These are phyloP conservation scores for Dendrostoma leiphaemia DNA, from an alignment of 2,329 filamentous ascomycete species.

Conservation along the genomic window DNA sequence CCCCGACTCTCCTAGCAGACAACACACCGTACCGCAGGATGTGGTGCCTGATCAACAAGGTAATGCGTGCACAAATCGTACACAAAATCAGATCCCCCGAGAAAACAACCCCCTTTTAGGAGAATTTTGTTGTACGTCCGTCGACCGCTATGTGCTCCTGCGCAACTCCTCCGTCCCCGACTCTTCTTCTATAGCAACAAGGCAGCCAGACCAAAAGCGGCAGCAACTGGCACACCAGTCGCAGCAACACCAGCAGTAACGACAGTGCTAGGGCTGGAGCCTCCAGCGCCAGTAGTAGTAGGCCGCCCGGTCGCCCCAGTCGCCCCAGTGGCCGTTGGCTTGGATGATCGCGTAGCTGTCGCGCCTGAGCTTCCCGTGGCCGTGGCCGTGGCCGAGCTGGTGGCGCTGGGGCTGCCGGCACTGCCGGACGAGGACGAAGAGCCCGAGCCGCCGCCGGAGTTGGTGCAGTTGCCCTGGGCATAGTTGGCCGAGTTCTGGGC, in stretches of 20 bases:
- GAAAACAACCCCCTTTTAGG: too few relatives aligned
- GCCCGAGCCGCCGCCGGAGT: constrained; percentile 37
- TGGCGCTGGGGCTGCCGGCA: neutral
- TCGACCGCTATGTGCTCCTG: too few relatives aligned
- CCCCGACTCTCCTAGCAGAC: too few relatives aligned
- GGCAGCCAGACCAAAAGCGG: too few relatives aligned
- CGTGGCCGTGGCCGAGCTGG: neutral
- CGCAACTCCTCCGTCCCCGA: too few relatives aligned
- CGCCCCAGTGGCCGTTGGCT: neutral
- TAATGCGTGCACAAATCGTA: too few relatives aligned
- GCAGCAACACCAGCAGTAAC: constrained; percentile 1
- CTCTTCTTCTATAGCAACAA: too few relatives aligned
- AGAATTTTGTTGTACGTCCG: too few relatives aligned
- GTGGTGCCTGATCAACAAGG: too few relatives aligned
- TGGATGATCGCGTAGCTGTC: constrained; percentile 23
- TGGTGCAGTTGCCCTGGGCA: constrained; percentile 47
- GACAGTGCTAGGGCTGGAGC: neutral
- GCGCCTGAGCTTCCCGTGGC: constrained; percentile 38
- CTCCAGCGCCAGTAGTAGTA: neutral
- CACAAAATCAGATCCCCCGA: too few relatives aligned
- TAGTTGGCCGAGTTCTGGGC: constrained; percentile 50
- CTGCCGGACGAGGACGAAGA: neutral
- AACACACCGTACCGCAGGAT: too few relatives aligned
- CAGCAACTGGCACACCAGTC: constrained; percentile 6
- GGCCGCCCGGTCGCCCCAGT: neutral